phyloP scores from a whole-genome alignment of 1,284 basidiomycete genomes.

The Chalciporus sp. region DNA sequence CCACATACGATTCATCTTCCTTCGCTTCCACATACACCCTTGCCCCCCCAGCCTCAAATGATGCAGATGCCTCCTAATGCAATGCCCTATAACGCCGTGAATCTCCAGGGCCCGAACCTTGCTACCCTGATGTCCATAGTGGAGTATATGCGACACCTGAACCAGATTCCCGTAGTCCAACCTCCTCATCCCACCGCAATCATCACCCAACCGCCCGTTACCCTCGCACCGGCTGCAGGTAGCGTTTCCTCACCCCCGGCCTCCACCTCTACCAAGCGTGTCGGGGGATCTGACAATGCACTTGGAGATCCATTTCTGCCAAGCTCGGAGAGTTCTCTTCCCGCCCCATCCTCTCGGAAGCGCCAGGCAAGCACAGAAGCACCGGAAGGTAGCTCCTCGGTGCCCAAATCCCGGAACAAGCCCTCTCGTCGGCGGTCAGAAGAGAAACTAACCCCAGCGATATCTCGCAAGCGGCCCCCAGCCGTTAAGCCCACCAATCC shows the following conservation, averaged over 20 bases:
- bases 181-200: not conserved
- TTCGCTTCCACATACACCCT: conserved; percentile 11
- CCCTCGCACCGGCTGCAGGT: not conserved
- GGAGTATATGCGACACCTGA: conserved; percentile 36
- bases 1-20: conserved; percentile 15
- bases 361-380: conserved; percentile 5
- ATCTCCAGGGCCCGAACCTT: conserved; percentile 24
- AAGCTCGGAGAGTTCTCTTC: conserved; percentile 5
- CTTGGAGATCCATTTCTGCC: not conserved
- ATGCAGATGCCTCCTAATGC: conserved; percentile 14
- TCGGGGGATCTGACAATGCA: conserved; percentile 1
- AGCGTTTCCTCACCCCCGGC: conserved; percentile 4
- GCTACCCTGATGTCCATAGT: conserved; percentile 36
- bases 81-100: conserved; percentile 14
- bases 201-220: conserved; percentile 8
- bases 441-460: conserved; percentile 9
- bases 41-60: conserved; percentile 18
- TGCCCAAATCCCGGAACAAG: conserved; percentile 8
- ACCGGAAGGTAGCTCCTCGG: conserved; percentile 11
- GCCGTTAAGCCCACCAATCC: conserved; percentile 18
- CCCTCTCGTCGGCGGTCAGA: conserved; percentile 4
- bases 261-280: conserved; percentile 1
- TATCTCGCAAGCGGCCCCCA: conserved; percentile 27
- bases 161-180: conserved; percentile 22
- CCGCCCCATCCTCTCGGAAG: conserved; percentile 10